phyloP scores from a whole-genome alignment of 306 rosid species.

The Gynostemma pentaphyllum region DNA sequence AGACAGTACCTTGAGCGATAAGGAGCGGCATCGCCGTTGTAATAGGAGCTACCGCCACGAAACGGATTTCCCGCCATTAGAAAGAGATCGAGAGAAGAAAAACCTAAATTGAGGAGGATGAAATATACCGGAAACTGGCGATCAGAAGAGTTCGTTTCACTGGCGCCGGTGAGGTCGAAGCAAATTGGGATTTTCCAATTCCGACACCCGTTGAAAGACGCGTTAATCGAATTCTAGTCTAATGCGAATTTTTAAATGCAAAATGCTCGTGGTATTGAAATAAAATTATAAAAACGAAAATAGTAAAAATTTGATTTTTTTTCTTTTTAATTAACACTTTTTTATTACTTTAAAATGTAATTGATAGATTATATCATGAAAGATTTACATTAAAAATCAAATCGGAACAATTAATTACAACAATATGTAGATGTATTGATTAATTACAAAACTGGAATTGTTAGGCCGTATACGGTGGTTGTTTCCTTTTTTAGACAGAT shows the following conservation, averaged over 20 bases:
- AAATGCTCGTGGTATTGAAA: too few relatives aligned
- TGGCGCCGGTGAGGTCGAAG: neutral
- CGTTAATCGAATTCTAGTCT: neutral
- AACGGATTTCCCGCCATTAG: constrained; percentile 47
- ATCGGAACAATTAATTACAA: too few relatives aligned
- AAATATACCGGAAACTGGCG: neutral
- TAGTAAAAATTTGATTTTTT: too few relatives aligned
- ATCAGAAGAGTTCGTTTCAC: neutral
- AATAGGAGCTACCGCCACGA: constrained; percentile 24
- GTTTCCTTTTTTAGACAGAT: too few relatives aligned
- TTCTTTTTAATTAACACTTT: too few relatives aligned
- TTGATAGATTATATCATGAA: too few relatives aligned
- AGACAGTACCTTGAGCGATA: constrained; percentile 49
- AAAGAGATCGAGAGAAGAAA: constrained; percentile 12
- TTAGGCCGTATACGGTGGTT: too few relatives aligned
- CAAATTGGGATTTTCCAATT: constrained; percentile 2
- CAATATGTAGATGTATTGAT: too few relatives aligned
- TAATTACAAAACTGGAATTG: too few relatives aligned
- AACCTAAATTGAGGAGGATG: neutral
- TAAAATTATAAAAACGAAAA: too few relatives aligned
- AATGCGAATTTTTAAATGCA: neutral
- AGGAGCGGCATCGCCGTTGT: constrained; percentile 46
- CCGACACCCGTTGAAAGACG: neutral
- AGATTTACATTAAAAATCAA: too few relatives aligned
- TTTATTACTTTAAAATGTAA: too few relatives aligned